A percentile compares a stretch with the other conserved stretches of the same genome.
Evolutionary conservation across 371 early-diverging fungal species (phyloP).

Genomic region (Batkoa obscura): DNA sequence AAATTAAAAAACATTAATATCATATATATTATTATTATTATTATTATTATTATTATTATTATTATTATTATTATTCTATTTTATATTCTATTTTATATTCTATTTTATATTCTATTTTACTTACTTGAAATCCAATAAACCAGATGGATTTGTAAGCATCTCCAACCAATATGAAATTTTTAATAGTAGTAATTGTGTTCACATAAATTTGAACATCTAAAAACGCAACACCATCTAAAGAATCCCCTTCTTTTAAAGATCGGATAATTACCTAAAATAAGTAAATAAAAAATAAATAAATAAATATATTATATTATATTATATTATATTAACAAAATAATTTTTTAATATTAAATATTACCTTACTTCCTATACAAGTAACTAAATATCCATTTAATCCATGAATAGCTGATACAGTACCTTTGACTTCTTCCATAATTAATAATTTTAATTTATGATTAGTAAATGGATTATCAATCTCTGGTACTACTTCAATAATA

Average conservation of each 20-base stretch:
- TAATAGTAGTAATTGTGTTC: slow-evolving; percentile 59
- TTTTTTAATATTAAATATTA: slow-evolving; percentile 9
- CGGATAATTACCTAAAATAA: slow-evolving; percentile 44
- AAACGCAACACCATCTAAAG: slow-evolving; percentile 87
- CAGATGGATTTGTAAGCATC: slow-evolving; percentile 83
- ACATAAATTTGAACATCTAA: slow-evolving; percentile 87
- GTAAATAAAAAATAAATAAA: background rate
- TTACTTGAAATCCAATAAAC: slow-evolving; percentile 77
- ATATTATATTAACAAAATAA: background rate
- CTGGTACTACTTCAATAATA: slow-evolving; percentile 93
- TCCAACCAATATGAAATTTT: slow-evolving; percentile 80
- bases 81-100: background rate
- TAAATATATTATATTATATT: background rate
- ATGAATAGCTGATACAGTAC: slow-evolving; percentile 82
- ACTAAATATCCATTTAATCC: slow-evolving; percentile 72
- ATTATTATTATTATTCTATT: no score
- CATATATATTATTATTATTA: background rate
- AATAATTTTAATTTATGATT: slow-evolving; percentile 81
- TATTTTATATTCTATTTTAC: slow-evolving; percentile 14
- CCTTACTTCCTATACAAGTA: slow-evolving; percentile 81
- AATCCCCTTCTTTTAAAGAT: slow-evolving; percentile 75
- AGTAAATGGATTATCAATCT: slow-evolving; percentile 84
- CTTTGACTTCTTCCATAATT: slow-evolving; percentile 74
- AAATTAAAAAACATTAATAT: slow-evolving; percentile 9
- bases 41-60: background rate